A percentile compares a stretch with the other conserved stretches of the same genome.
Evolutionary conservation across 768 basidiomycete genomes (phyloP).

Genomic region (Russula sp.): DNA sequence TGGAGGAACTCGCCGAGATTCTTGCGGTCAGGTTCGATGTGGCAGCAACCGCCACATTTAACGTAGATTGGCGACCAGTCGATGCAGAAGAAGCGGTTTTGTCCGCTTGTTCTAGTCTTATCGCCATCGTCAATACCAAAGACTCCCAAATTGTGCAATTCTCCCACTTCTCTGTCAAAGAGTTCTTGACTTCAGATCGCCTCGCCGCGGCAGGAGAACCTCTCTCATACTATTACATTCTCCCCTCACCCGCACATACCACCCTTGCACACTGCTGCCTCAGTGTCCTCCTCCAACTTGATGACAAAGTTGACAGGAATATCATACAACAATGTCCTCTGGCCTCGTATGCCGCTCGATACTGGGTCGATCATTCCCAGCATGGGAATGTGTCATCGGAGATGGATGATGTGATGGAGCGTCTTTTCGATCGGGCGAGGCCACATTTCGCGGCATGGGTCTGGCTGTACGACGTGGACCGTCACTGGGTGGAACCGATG

Average conservation of each 20-base stretch:
- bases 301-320: not conserved
- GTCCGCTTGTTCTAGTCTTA: slow-evolving; percentile 4
- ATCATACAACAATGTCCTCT: not conserved
- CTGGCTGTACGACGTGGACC: slow-evolving; percentile 4
- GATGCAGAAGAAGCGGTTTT: slow-evolving; percentile 4
- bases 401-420: not conserved
- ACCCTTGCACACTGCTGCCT: not conserved
- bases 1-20: slow-evolving; percentile 6
- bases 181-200: slow-evolving; percentile 8
- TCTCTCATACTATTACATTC: slow-evolving; percentile 4
- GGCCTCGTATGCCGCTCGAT: not conserved
- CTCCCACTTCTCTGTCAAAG: slow-evolving; percentile 16
- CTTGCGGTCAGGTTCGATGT: slow-evolving; percentile 3
- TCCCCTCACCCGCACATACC: slow-evolving; percentile 1
- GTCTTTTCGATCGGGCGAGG: not conserved
- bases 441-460: slow-evolving; percentile 4
- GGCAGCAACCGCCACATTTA: not conserved
- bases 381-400: not conserved
- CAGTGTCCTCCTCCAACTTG: slow-evolving; percentile 1
- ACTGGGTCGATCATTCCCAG: slow-evolving; percentile 8
- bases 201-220: not conserved
- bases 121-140: not conserved
- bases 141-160: slow-evolving; percentile 1
- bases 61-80: not conserved
- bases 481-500: not conserved